A percentile compares a stretch with the other conserved stretches of the same genome.
These are phyloP conservation scores for Drosera capensis DNA, from an alignment of 148 eudicot species.

Conservation along the genomic window DNA sequence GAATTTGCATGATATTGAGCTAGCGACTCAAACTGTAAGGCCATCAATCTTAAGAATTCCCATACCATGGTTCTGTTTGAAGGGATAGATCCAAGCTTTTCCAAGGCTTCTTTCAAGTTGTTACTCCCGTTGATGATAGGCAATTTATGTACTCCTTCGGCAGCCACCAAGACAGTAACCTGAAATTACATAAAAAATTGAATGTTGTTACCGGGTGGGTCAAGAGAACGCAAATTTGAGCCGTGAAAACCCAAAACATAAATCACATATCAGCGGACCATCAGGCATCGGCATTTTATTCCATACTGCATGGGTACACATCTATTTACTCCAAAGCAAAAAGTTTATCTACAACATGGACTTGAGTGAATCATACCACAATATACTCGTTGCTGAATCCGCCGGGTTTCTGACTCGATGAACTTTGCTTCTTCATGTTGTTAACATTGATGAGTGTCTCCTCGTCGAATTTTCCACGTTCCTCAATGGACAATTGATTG, in stretches of 20 bases:
- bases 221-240: background rate
- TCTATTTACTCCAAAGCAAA: no score
- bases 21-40: no score
- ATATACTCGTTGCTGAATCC: conserved; percentile 94
- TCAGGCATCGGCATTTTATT: background rate
- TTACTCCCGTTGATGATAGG: conserved; percentile 48
- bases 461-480: conserved; percentile 90
- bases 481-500: conserved; percentile 83
- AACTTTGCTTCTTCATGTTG: conserved; percentile 55
- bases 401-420: conserved; percentile 36
- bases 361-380: conserved; percentile 70
- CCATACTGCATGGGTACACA: background rate
- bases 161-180: conserved; percentile 25
- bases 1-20: background rate
- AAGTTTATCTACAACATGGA: no score
- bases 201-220: no score
- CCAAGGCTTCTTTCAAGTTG: conserved; percentile 63
- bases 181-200: conserved; percentile 1
- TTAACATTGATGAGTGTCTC: conserved; percentile 90
- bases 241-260: background rate
- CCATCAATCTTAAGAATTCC: background rate
- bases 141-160: conserved; percentile 54
- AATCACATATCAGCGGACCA: background rate
- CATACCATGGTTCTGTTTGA: conserved; percentile 55
- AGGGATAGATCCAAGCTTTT: conserved; percentile 61